Conservation (phyloP, 306 rosid genomes). For the Adenanthera pavonina region DNA sequence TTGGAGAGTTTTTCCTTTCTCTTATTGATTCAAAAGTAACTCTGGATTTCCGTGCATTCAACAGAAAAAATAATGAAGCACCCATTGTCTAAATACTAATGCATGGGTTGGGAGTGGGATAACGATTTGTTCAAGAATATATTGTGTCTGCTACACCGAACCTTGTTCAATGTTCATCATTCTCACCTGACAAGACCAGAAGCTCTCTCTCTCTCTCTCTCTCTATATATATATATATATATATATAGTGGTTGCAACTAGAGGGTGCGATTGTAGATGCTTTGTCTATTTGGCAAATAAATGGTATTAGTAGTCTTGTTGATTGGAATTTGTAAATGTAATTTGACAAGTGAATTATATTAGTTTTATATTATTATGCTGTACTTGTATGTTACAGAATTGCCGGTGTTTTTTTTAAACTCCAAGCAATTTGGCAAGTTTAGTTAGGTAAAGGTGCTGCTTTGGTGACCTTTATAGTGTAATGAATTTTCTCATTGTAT, state of each 20-base stretch:
- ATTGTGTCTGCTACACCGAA: background rate
- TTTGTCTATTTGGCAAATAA: conserved; percentile 15
- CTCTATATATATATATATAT: background rate
- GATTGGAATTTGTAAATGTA: conserved; percentile 14
- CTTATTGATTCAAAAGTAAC: conserved; percentile 25
- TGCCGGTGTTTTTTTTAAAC: background rate
- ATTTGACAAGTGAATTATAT: background rate
- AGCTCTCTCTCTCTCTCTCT: background rate
- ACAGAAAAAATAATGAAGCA: conserved; percentile 28
- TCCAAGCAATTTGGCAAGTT: background rate
- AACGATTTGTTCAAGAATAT: conserved; percentile 24
- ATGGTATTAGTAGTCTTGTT: background rate
- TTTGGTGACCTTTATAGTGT: background rate
- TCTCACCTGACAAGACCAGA: conserved; percentile 23
- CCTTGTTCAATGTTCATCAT: conserved; percentile 23
- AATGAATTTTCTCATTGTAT: background rate
- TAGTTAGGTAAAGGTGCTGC: background rate
- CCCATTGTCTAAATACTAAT: conserved; percentile 19
- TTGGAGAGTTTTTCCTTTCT: background rate
- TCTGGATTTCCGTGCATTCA: background rate
- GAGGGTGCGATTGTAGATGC: conserved; percentile 12
- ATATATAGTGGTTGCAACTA: conserved; percentile 11
- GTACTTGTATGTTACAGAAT: background rate
- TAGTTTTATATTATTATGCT: background rate
- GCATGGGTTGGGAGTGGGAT: conserved; percentile 17